phyloP scores from a whole-genome alignment of 1,284 basidiomycete species.

The Erythrobasidium hasegawianum region DNA sequence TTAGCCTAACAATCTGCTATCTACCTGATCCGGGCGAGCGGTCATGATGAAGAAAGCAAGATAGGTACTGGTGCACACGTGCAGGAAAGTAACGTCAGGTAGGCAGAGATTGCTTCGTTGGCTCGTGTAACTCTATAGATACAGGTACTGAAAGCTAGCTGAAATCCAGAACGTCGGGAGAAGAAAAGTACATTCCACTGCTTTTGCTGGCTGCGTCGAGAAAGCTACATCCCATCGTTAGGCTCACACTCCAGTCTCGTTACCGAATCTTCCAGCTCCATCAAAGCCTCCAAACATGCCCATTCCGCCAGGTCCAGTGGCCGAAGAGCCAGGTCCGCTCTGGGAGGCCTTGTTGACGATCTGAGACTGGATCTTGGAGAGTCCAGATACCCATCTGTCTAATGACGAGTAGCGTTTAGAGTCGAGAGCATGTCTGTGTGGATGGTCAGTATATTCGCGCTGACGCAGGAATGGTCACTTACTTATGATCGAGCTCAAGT shows the following conservation, averaged over 20 bases:
- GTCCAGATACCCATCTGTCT: conserved; percentile 70
- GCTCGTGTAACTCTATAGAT: too few relatives aligned
- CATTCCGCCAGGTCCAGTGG: not conserved
- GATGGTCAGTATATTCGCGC: not conserved
- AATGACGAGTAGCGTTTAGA: conserved; percentile 78
- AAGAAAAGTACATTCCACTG: not conserved
- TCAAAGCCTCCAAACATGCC: conserved; percentile 23
- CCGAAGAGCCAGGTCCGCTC: conserved; percentile 32
- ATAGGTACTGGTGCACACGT: not conserved
- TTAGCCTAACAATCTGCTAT: not conserved
- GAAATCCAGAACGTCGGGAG: too few relatives aligned
- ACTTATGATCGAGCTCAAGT: conserved; percentile 70
- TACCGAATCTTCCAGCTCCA: not conserved
- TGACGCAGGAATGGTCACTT: not conserved
- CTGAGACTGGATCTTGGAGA: conserved; percentile 66
- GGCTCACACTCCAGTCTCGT: not conserved
- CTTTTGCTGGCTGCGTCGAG: not conserved
- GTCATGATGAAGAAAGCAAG: conserved; percentile 11
- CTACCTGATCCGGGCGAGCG: conserved; percentile 31
- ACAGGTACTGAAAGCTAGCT: too few relatives aligned
- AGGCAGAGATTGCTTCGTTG: too few relatives aligned
- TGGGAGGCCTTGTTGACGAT: conserved; percentile 61
- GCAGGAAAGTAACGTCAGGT: not conserved
- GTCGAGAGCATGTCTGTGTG: conserved; percentile 68
- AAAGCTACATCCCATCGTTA: not conserved